These are phyloP conservation scores for Sordaria brevicollis DNA, from an alignment of 495 filamentous ascomycete species.

Conservation along the genomic window DNA sequence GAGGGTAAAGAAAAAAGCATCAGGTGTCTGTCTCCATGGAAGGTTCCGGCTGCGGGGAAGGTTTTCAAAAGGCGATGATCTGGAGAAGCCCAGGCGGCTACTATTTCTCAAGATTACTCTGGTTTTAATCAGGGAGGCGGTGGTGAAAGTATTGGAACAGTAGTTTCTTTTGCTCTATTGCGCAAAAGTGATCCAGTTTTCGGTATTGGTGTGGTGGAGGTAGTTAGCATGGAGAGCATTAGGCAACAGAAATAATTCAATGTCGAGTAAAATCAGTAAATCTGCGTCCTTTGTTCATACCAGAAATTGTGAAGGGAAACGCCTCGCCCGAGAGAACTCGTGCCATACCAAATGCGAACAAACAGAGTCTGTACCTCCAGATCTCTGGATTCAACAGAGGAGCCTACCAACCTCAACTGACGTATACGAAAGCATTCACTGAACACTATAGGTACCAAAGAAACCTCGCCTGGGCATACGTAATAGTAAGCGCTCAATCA, in stretches of 20 bases:
- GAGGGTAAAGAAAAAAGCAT: conserved; percentile 18
- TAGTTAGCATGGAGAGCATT: neutral
- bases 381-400: too few species aligned
- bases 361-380: too few species aligned
- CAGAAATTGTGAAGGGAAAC: neutral
- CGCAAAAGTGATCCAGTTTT: neutral
- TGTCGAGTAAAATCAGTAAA: neutral
- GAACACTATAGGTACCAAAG: too few species aligned
- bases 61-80: conserved; percentile 28
- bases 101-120: conserved; percentile 23
- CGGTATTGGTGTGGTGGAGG: neutral
- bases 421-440: too few species aligned
- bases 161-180: neutral
- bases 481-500: neutral
- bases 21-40: neutral
- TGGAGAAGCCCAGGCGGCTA: conserved; percentile 35
- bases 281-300: neutral
- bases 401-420: too few species aligned
- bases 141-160: neutral
- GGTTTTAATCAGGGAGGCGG: conserved; percentile 31
- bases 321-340: too few species aligned
- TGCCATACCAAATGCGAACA: too few species aligned
- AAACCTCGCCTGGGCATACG: neutral
- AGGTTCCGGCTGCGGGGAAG: conserved; percentile 26
- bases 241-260: neutral